Base-by-base conservation (phyloP, 2,329 filamentous ascomycete species). In the Fusarium albosuccineum region DNA sequence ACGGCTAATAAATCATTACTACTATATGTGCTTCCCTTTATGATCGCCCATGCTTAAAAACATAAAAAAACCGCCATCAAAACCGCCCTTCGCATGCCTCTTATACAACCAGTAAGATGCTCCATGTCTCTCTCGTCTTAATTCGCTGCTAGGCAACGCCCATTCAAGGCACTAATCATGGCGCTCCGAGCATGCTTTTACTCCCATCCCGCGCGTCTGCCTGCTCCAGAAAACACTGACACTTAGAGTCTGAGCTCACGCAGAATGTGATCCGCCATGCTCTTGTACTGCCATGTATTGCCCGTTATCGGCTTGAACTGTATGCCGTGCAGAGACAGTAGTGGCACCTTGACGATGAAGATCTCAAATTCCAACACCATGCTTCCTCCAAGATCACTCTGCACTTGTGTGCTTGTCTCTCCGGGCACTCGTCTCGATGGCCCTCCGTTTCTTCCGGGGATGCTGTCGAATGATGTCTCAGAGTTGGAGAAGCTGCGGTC, bases 231-330 rank as follows among this genome's bases (percentile, higher is more conserved):
- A 52, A 66, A 33, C 22, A 42, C 16, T 16, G 29, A 39, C 41
- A 16, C n/a, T 82, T 81, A 97, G 66, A 98, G 86, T 75, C 90
- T 89, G 70, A 99, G 82, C 77, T 96, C 94, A 75, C 91, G 89
- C 71, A 99, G 83, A 73, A 99, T 97, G 73, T 94, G 94, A 79
- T 97, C 94, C 36, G 96, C 96, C 94, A 98, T 97, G 75, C 93
- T 95, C 83, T 97, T 97, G 82, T 97, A 99, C 79, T 97, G 94
- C 94, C 95, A 98, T 60, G 96, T 98, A 62, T 97, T 95, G 36
- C 96, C 95, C 59, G 92, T 89, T 70, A 98, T 91, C 76, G 96
- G 94, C 85, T 99, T 99, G 83, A 99, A 99, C 78, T 98, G 96
- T 64, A 99, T 94, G 49, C 96, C 96, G 75, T 99, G 95, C 59